These are phyloP conservation scores for Solanum sparsipilum DNA, from an alignment of 257 asterid species.

Conservation along the genomic window DNA sequence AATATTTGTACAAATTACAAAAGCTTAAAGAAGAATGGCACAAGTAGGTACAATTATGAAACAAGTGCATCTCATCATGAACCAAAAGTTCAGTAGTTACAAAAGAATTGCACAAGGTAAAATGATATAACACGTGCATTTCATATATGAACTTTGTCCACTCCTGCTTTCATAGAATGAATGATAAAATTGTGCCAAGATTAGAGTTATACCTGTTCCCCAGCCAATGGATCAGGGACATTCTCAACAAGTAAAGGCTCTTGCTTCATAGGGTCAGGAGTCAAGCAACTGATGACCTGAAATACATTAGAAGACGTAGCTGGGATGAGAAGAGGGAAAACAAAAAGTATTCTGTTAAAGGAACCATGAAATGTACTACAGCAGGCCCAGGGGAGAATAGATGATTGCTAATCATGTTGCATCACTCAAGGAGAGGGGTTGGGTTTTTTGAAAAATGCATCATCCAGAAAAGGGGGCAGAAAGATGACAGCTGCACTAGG, in stretches of 20 bases:
- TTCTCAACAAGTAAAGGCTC: constrained; percentile 76
- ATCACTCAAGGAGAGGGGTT: not conserved
- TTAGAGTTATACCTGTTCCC: constrained; percentile 67
- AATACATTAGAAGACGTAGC: constrained; percentile 3
- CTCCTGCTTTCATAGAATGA: not conserved
- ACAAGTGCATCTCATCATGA: not conserved
- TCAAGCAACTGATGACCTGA: constrained; percentile 65
- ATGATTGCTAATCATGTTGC: not conserved
- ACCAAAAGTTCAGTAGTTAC: not conserved
- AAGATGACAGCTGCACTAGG: not conserved
- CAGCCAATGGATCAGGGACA: constrained; percentile 76
- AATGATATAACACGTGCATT: not conserved
- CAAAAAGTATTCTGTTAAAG: not conserved
- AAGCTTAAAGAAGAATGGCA: not conserved
- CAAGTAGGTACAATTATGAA: not conserved
- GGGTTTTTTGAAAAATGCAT: not conserved
- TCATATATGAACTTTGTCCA: not conserved
- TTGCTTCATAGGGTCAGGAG: constrained; percentile 88
- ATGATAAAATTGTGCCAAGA: not conserved
- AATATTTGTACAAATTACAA: not conserved
- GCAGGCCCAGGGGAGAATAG: not conserved
- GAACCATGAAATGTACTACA: not conserved
- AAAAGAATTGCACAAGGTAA: not conserved
- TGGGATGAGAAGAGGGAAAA: not conserved
- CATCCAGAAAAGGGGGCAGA: not conserved